Conservation (phyloP, 2,329 filamentous ascomycete species). For the Huntiella omanensis region DNA sequence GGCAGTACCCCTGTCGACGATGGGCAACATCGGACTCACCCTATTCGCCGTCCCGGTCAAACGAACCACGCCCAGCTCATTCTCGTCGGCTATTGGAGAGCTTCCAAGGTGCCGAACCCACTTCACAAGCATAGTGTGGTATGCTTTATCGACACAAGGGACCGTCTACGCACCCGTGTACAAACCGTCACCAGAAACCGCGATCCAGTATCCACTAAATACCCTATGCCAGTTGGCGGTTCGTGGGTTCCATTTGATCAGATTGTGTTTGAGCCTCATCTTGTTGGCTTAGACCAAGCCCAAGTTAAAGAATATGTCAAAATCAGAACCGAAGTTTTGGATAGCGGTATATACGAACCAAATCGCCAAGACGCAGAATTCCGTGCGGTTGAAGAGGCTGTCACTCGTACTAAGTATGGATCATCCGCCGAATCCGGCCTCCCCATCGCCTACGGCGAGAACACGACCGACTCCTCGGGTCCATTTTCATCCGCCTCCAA, state of each 20-base stretch:
- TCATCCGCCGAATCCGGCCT: conserved; percentile 25
- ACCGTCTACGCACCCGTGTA: conserved; percentile 8
- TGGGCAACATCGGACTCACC: neutral
- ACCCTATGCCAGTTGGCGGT: conserved; percentile 37
- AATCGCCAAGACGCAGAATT: conserved; percentile 22
- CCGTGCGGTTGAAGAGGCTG: conserved; percentile 28
- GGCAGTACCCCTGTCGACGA: conserved; percentile 1
- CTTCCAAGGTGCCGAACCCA: conserved; percentile 30
- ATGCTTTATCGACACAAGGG: conserved; percentile 38
- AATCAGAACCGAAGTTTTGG: conserved; percentile 23
- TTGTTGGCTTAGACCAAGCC: conserved; percentile 34
- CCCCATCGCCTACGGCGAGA: conserved; percentile 31
- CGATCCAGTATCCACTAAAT: conserved; percentile 25
- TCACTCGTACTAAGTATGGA: conserved; percentile 24
- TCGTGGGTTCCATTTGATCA: conserved; percentile 47
- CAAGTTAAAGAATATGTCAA: conserved; percentile 45
- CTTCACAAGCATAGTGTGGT: conserved; percentile 38
- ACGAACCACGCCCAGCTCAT: conserved; percentile 24
- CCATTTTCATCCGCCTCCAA: neutral
- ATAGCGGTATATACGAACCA: conserved; percentile 20
- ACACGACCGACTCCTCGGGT: neutral
- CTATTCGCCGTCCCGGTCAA: conserved; percentile 8
- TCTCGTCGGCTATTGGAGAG: conserved; percentile 40
- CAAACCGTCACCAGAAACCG: conserved; percentile 25
- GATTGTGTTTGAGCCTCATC: conserved; percentile 37